Conservation (phyloP, 2,329 filamentous ascomycete species). For the Orbilia brochopaga region DNA sequence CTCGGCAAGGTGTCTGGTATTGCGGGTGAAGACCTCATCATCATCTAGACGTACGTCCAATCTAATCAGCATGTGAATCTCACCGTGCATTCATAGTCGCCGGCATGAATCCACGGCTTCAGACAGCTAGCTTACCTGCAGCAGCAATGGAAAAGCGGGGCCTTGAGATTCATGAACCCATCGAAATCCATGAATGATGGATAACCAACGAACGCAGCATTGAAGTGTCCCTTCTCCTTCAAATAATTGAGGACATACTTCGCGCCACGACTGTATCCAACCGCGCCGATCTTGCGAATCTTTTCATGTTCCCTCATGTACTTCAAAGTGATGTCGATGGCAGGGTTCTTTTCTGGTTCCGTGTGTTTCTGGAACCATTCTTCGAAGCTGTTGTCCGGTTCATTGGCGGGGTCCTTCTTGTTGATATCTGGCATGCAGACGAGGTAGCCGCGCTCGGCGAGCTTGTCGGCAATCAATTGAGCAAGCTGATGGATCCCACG, state of each 20-base stretch:
- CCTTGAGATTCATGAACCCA: constrained; percentile 63
- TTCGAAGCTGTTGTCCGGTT: constrained; percentile 60
- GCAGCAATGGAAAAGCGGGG: constrained; percentile 63
- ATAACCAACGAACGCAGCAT: constrained; percentile 70
- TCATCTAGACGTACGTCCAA: constrained; percentile 60
- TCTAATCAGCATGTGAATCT: neutral
- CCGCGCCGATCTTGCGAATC: constrained; percentile 62
- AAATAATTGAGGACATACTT: constrained; percentile 66
- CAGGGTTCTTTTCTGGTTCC: constrained; percentile 60
- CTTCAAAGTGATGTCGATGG: constrained; percentile 61
- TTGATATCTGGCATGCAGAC: constrained; percentile 74
- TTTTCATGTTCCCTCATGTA: constrained; percentile 52
- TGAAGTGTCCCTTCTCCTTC: constrained; percentile 61
- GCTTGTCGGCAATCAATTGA: constrained; percentile 71
- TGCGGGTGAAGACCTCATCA: constrained; percentile 66
- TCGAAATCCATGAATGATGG: constrained; percentile 67
- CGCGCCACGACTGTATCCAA: constrained; percentile 72
- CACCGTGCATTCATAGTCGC: neutral
- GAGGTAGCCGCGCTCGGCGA: constrained; percentile 74
- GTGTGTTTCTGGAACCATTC: constrained; percentile 60
- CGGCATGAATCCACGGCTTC: neutral
- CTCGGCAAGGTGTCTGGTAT: constrained; percentile 66
- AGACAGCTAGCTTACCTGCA: constrained; percentile 60
- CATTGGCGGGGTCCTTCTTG: constrained; percentile 67
- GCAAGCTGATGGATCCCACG: constrained; percentile 66